These are phyloP conservation scores for Coniochaeta sp. DNA, from an alignment of 2,329 filamentous ascomycete genomes.

Conservation along the genomic window DNA sequence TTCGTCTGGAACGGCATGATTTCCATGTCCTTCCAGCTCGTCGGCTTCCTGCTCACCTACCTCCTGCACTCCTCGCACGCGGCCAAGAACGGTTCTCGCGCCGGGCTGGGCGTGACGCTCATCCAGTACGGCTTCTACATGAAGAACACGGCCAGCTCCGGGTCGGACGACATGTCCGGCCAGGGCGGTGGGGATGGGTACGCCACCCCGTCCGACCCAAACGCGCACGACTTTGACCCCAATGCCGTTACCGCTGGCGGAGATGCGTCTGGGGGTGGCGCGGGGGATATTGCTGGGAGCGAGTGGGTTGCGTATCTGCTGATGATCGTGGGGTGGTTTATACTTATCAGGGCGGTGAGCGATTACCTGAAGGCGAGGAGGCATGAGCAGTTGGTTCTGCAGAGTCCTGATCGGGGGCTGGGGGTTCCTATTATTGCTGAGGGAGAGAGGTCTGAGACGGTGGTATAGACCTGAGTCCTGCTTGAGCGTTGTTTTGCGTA, in stretches of 20 bases:
- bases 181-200: conserved; percentile 46
- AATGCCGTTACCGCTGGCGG: conserved; percentile 46
- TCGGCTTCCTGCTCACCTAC: conserved; percentile 96
- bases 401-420: conserved; percentile 84
- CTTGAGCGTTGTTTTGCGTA: not conserved
- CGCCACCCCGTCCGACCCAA: conserved; percentile 74
- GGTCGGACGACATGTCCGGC: conserved; percentile 27
- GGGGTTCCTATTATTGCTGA: conserved; percentile 80
- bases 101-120: conserved; percentile 87
- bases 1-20: conserved; percentile 95
- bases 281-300: conserved; percentile 58
- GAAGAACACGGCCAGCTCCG: conserved; percentile 54
- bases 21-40: conserved; percentile 92
- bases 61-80: conserved; percentile 96
- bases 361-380: conserved; percentile 83
- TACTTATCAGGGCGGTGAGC: conserved; percentile 86
- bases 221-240: conserved; percentile 82
- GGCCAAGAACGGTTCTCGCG: conserved; percentile 93
- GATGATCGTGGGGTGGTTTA: conserved; percentile 98
- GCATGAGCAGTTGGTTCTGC: conserved; percentile 88
- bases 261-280: conserved; percentile 24
- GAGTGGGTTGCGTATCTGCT: conserved; percentile 89
- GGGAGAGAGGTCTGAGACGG: conserved; percentile 71
- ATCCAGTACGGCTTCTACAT: conserved; percentile 97
- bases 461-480: conserved; percentile 50